phyloP scores from a whole-genome alignment of 2,329 filamentous ascomycete species.

The Pseudogymnoascus sp. region DNA sequence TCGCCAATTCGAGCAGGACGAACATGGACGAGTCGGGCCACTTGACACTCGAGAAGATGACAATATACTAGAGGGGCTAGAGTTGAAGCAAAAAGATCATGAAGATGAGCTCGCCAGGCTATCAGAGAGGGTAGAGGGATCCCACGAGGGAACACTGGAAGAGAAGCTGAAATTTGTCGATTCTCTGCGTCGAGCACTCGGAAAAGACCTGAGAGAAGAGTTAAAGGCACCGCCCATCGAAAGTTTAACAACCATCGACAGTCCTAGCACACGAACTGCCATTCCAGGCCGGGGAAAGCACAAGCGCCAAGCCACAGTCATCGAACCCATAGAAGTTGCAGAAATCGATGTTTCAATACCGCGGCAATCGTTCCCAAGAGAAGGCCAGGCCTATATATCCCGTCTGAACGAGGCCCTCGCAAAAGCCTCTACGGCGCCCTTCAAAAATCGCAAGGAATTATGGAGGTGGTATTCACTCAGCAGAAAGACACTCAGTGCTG shows the following conservation, averaged over 20 bases:
- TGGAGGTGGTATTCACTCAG: slow-evolving; percentile 44
- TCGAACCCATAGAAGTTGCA: neutral
- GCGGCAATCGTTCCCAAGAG: slow-evolving; percentile 3
- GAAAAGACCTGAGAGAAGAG: neutral
- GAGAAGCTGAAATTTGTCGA: neutral
- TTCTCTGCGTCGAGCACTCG: neutral
- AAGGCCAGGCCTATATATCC: slow-evolving; percentile 8
- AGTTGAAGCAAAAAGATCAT: neutral
- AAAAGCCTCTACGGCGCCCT: neutral
- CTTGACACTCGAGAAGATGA: neutral
- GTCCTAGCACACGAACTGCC: neutral
- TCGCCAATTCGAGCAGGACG: slow-evolving; percentile 3
- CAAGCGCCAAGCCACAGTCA: neutral
- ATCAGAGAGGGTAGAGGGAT: neutral
- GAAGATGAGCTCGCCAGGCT: neutral
- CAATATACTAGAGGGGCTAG: neutral
- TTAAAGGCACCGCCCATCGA: neutral
- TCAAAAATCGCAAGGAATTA: slow-evolving; percentile 25
- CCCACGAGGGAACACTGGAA: neutral
- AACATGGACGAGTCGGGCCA: neutral
- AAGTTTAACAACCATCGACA: neutral
- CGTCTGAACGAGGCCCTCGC: slow-evolving; percentile 9
- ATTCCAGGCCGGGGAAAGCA: neutral
- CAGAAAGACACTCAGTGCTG: slow-evolving; percentile 35
- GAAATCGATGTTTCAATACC: slow-evolving; percentile 7